A percentile compares a stretch with the other conserved stretches of the same genome.
Conservation (phyloP, 106 monocot species). For the Chionographis japonica region DNA sequence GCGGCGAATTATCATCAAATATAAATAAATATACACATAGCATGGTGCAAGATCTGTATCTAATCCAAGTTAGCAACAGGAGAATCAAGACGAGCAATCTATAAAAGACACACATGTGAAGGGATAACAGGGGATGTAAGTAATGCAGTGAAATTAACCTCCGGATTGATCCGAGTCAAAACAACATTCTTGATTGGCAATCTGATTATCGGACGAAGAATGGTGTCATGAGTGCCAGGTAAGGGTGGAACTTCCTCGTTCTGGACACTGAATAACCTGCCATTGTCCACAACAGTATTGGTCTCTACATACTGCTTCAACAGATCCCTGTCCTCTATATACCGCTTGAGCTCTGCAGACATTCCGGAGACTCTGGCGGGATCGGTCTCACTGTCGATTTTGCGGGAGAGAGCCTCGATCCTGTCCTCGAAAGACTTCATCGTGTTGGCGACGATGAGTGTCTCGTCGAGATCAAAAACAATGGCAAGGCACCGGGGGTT, state of each 20-base stretch:
- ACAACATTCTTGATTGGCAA: slow-evolving; percentile 66
- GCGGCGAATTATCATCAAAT: too few relatives aligned
- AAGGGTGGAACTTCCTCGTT: slow-evolving; percentile 57
- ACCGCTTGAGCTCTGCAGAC: slow-evolving; percentile 87
- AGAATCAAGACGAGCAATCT: too few relatives aligned
- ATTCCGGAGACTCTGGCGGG: slow-evolving; percentile 72
- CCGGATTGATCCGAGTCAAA: slow-evolving; percentile 90
- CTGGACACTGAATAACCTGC: slow-evolving; percentile 42
- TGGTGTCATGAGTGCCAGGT: slow-evolving; percentile 16
- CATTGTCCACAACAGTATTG: slow-evolving; percentile 55
- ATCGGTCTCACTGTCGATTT: slow-evolving; percentile 70
- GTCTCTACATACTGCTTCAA: slow-evolving; percentile 76
- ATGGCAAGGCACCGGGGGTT: slow-evolving; percentile 85
- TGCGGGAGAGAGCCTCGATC: slow-evolving; percentile 68
- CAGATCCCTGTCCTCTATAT: slow-evolving; percentile 69
- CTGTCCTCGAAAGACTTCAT: slow-evolving; percentile 93
- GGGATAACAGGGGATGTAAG: too few relatives aligned
- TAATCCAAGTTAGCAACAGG: too few relatives aligned
- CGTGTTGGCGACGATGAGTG: slow-evolving; percentile 91
- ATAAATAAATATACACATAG: too few relatives aligned
- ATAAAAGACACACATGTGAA: too few relatives aligned
- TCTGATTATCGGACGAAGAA: slow-evolving; percentile 75
- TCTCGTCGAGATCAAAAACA: slow-evolving; percentile 94
- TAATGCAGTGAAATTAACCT: slow-evolving; percentile 49
- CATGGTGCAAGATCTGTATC: too few relatives aligned